Base-by-base conservation (phyloP, 2,329 filamentous ascomycete species). In the Claviceps africana region DNA sequence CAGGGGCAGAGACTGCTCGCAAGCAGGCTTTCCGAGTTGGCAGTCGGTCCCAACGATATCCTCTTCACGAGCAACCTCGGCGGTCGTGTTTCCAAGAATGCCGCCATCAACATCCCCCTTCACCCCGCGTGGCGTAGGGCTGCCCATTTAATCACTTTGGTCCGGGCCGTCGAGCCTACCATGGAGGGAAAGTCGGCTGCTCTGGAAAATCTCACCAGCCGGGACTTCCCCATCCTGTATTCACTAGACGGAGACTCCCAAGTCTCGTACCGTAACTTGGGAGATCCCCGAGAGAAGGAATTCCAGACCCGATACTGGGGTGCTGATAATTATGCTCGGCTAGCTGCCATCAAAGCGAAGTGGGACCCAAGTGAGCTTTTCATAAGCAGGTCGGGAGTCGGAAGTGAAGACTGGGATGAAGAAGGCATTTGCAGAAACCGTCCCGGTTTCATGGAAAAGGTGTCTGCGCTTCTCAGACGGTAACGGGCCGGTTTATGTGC, bases 241-340 rank as follows among this genome's bases (percentile, higher is more conserved):
- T 48, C 47, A 6, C 19, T 48, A 19, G 22, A 39, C 19, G 35
- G 33, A 8, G 10, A 6, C 19, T 6, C 22, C 17, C 15, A 22
- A 42, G 22, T 48, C 35, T 48, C 47, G 35, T 48, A 48, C 22
- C 47, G 47, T 19, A 48, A 48, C 47, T 48, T 48, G 47, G 47
- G 47, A 2, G 35, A 48, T 40, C 47, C 47, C 9, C 35, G 19
- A 6, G 47, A 48, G 47, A 37, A 40, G 22, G 35, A 48, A 8
- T 48, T 48, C 31, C 47, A 42, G 35, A 35, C 22, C 9, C 40
- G 22, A 28, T 48, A 48, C n/a, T 48, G 47, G 47, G 47, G 47
- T 9, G n/a, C 8, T 28, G 22, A 30, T 6, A 30, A 42, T 13
- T 30, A 48, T 40, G 47, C 33, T 7, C 47, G 47, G 17, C 47